phyloP scores from a whole-genome alignment of 2,329 filamentous ascomycete species.

The Oidium heveae region DNA sequence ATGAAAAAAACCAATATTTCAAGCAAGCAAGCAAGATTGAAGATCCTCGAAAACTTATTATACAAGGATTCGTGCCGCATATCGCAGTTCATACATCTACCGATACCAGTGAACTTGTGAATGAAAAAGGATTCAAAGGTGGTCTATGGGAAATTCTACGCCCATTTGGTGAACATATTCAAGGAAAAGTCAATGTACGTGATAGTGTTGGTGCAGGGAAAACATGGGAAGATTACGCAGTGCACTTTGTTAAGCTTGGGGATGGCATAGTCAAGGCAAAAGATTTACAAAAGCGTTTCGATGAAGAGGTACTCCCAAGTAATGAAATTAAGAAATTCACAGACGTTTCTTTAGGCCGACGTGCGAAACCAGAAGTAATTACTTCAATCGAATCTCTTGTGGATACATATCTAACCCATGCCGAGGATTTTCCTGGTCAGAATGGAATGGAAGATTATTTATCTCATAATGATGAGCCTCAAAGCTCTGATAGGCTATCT shows the following conservation, averaged over 20 bases:
- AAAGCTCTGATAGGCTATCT: constrained; percentile 24
- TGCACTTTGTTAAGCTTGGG: constrained; percentile 58
- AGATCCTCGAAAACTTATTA: constrained; percentile 39
- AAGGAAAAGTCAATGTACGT: constrained; percentile 69
- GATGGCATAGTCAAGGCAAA: constrained; percentile 25
- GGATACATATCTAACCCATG: constrained; percentile 51
- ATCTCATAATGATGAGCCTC: constrained; percentile 15
- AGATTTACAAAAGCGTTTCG: constrained; percentile 14
- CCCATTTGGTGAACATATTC: constrained; percentile 71
- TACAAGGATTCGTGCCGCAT: constrained; percentile 71
- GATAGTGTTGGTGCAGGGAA: constrained; percentile 72
- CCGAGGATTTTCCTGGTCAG: constrained; percentile 25
- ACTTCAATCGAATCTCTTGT: constrained; percentile 57
- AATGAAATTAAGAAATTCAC: constrained; percentile 7
- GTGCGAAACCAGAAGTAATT: constrained; percentile 24
- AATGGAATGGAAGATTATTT: constrained; percentile 14
- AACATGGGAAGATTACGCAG: constrained; percentile 68
- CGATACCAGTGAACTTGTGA: constrained; percentile 59
- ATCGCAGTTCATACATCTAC: constrained; percentile 67
- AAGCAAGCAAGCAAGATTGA: constrained; percentile 7
- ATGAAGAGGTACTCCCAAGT: constrained; percentile 6
- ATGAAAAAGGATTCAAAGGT: constrained; percentile 59
- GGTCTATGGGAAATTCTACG: constrained; percentile 68
- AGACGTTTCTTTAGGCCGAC: constrained; percentile 5
- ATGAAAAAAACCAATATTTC: constrained; percentile 13